A percentile compares a stretch with the other conserved stretches of the same genome.
phyloP scores from a whole-genome alignment of 805 yeast genomes.

The Zygoascus flipseniorum region DNA sequence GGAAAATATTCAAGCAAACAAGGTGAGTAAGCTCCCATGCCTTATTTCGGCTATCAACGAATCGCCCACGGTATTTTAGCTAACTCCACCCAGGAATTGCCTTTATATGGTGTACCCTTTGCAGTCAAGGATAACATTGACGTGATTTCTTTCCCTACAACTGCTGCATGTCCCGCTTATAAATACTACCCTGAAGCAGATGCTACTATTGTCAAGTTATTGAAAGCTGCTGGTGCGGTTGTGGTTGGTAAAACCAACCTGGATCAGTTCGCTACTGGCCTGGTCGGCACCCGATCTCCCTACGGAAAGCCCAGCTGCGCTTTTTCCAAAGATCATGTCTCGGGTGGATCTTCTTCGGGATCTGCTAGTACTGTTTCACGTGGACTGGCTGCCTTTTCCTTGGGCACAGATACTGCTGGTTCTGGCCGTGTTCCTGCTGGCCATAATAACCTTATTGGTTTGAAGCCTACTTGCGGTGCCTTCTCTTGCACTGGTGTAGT shows the following conservation, averaged over 20 bases:
- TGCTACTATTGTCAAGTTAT: conserved; percentile 62
- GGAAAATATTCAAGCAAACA: conserved; percentile 38
- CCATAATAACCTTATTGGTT: conserved; percentile 80
- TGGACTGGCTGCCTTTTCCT: conserved; percentile 79
- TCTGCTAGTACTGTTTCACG: conserved; percentile 87
- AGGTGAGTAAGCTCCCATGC: not conserved
- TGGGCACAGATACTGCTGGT: conserved; percentile 98
- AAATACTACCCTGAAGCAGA: conserved; percentile 61
- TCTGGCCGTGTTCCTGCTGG: conserved; percentile 98
- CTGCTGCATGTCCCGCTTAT: conserved; percentile 92
- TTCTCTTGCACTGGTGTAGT: conserved; percentile 89
- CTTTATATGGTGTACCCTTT: conserved; percentile 88
- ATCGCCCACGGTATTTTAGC: too few species aligned
- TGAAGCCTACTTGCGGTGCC: conserved; percentile 86
- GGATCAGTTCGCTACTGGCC: conserved; percentile 96
- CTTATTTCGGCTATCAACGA: too few species aligned
- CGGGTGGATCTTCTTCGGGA: conserved; percentile 96
- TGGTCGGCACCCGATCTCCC: conserved; percentile 92
- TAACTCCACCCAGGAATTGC: conserved; percentile 25
- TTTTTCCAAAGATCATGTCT: conserved; percentile 66
- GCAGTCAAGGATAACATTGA: conserved; percentile 95
- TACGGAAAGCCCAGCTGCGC: conserved; percentile 84
- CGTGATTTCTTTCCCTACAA: conserved; percentile 70
- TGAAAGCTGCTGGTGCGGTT: conserved; percentile 86
- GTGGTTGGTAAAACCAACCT: conserved; percentile 89